phyloP scores from a whole-genome alignment of 192 early-diverging fungal species.

The Coemansia sp. region DNA sequence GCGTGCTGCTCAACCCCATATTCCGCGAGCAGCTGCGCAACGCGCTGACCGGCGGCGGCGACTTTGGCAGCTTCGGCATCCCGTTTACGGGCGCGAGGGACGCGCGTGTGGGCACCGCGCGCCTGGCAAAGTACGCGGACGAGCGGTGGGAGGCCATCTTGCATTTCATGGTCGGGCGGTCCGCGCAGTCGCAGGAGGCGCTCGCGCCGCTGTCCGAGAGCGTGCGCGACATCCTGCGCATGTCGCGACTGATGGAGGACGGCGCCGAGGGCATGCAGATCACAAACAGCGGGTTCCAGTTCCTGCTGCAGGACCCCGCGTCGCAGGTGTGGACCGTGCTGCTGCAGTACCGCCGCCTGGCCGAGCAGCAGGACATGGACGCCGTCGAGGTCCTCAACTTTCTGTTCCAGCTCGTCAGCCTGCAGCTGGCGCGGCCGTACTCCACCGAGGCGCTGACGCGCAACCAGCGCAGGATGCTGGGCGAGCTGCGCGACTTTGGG shows the following conservation, averaged over 20 bases:
- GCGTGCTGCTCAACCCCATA: conserved; percentile 61
- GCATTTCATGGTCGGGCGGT: conserved; percentile 91
- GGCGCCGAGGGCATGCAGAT: conserved; percentile 58
- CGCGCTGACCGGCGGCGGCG: conserved; percentile 74
- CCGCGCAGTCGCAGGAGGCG: conserved; percentile 24
- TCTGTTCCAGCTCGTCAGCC: conserved; percentile 86
- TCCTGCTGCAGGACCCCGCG: conserved; percentile 88
- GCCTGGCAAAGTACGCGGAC: conserved; percentile 77
- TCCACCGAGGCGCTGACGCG: conserved; percentile 79
- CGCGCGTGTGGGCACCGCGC: conserved; percentile 62
- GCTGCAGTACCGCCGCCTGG: conserved; percentile 87
- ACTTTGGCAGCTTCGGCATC: conserved; percentile 85
- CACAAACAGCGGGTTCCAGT: conserved; percentile 97
- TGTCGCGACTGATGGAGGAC: conserved; percentile 71
- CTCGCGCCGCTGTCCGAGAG: conserved; percentile 64
- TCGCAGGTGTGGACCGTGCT: conserved; percentile 96
- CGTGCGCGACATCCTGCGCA: conserved; percentile 69
- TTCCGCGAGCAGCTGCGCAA: conserved; percentile 70
- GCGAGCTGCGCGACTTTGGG: conserved; percentile 86
- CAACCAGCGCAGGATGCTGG: conserved; percentile 81
- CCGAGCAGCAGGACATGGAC: conserved; percentile 75
- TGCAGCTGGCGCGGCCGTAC: conserved; percentile 89
- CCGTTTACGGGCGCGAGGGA: conserved; percentile 60
- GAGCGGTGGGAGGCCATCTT: conserved; percentile 89
- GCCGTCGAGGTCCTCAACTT: conserved; percentile 93